phyloP scores from a whole-genome alignment of 495 filamentous ascomycete genomes.

The Penicillium lividum region DNA sequence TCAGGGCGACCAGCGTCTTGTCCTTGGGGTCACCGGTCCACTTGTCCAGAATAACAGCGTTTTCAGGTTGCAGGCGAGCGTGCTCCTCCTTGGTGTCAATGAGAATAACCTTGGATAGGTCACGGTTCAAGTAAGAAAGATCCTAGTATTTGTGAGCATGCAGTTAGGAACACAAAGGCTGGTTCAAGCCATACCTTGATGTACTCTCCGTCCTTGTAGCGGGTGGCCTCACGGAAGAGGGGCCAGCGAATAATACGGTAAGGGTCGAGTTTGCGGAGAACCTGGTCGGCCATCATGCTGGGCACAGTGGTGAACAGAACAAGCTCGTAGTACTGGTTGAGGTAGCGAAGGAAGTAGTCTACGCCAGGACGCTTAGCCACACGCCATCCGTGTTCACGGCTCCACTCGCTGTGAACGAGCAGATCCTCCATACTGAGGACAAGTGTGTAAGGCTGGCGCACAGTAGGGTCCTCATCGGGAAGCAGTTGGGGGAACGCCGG shows the following conservation, averaged over 20 bases:
- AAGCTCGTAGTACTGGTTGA: conserved; percentile 96
- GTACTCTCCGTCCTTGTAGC: conserved; percentile 92
- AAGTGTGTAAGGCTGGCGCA: conserved; percentile 87
- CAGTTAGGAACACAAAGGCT: not conserved
- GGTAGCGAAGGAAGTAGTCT: conserved; percentile 95
- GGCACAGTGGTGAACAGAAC: conserved; percentile 91
- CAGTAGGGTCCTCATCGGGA: conserved; percentile 79
- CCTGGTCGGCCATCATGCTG: conserved; percentile 75
- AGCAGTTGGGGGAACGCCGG: conserved; percentile 93
- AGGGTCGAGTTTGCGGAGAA: conserved; percentile 93
- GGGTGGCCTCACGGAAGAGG: conserved; percentile 89
- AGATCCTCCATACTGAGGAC: conserved; percentile 92
- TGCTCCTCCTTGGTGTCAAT: conserved; percentile 83
- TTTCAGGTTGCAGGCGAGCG: conserved; percentile 83
- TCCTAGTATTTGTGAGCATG: conserved; percentile 55
- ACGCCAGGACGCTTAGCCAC: conserved; percentile 92
- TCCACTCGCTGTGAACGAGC: conserved; percentile 91
- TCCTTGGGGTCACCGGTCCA: conserved; percentile 86
- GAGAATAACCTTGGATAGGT: conserved; percentile 90
- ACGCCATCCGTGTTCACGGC: conserved; percentile 90
- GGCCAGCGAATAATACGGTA: conserved; percentile 95
- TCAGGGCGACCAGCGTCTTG: conserved; percentile 78
- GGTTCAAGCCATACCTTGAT: conserved; percentile 69
- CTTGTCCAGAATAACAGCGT: conserved; percentile 85
- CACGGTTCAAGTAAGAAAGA: conserved; percentile 92